phyloP scores from a whole-genome alignment of 768 basidiomycete genomes.

The Leccinum boreale region DNA sequence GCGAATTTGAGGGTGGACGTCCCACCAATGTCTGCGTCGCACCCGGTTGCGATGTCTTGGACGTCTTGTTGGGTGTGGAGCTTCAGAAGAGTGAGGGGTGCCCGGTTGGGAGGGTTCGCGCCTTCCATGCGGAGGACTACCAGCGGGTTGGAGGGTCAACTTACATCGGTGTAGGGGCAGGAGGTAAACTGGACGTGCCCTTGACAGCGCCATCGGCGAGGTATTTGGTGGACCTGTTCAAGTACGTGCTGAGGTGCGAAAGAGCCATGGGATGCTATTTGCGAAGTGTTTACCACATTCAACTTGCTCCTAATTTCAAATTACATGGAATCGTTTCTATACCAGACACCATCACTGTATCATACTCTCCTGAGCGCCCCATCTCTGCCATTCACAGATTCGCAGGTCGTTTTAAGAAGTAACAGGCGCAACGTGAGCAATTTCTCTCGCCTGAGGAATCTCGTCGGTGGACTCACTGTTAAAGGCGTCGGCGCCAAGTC shows the following conservation, averaged over 20 bases:
- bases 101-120: constrained; percentile 56
- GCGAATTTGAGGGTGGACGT: constrained; percentile 75
- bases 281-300: not conserved
- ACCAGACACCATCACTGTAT: no score
- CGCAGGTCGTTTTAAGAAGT: no score
- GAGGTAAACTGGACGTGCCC: constrained; percentile 31
- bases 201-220: constrained; percentile 40
- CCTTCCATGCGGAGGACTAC: constrained; percentile 77
- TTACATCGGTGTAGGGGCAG: not conserved
- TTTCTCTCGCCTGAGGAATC: no score
- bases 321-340: no score
- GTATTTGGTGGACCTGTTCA: constrained; percentile 38
- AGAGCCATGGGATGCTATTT: constrained; percentile 19
- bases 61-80: constrained; percentile 62
- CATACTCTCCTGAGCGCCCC: no score
- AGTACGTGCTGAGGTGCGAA: constrained; percentile 28
- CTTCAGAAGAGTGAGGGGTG: constrained; percentile 61
- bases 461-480: no score
- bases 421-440: no score
- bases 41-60: constrained; percentile 68
- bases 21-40: constrained; percentile 88
- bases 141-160: constrained; percentile 12
- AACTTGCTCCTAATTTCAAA: no score
- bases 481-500: no score
- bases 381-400: no score